These are phyloP conservation scores for Penicillium tannophilum DNA, from an alignment of 495 filamentous ascomycete species.

Conservation along the genomic window DNA sequence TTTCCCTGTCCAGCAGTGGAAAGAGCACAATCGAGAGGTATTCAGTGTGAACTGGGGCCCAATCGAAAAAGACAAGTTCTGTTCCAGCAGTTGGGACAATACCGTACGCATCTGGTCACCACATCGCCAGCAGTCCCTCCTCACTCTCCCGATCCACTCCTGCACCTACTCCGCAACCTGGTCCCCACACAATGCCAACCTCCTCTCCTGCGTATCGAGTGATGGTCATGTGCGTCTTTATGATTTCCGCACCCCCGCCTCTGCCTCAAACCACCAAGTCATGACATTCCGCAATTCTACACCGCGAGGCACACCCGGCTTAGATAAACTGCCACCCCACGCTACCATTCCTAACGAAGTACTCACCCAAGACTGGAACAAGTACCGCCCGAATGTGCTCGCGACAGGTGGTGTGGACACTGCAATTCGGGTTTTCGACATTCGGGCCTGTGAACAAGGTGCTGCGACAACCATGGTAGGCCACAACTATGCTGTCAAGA, in stretches of 20 bases:
- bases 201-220: conserved; percentile 79
- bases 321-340: conserved; percentile 35
- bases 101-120: conserved; percentile 92
- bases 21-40: conserved; percentile 88
- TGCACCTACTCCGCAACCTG: conserved; percentile 90
- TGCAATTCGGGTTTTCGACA: conserved; percentile 83
- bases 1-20: conserved; percentile 84
- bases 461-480: conserved; percentile 72
- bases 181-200: conserved; percentile 72
- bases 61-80: conserved; percentile 84
- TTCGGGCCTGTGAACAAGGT: conserved; percentile 69
- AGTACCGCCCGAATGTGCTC: conserved; percentile 81
- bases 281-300: conserved; percentile 65
- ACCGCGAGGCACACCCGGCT: conserved; percentile 56
- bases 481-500: conserved; percentile 88
- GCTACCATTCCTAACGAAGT: conserved; percentile 65
- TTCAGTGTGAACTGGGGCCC: conserved; percentile 93
- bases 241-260: conserved; percentile 82
- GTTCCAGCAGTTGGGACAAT: conserved; percentile 90
- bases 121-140: conserved; percentile 64
- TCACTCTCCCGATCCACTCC: conserved; percentile 82
- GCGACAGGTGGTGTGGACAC: conserved; percentile 91
- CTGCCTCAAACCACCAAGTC: conserved; percentile 79
- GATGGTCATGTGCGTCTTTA: conserved; percentile 88
- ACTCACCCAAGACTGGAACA: conserved; percentile 98